A percentile compares a stretch with the other conserved stretches of the same genome.
Evolutionary conservation across 441 rosid genomes (phyloP).

Genomic region (Capsella rubella): DNA sequence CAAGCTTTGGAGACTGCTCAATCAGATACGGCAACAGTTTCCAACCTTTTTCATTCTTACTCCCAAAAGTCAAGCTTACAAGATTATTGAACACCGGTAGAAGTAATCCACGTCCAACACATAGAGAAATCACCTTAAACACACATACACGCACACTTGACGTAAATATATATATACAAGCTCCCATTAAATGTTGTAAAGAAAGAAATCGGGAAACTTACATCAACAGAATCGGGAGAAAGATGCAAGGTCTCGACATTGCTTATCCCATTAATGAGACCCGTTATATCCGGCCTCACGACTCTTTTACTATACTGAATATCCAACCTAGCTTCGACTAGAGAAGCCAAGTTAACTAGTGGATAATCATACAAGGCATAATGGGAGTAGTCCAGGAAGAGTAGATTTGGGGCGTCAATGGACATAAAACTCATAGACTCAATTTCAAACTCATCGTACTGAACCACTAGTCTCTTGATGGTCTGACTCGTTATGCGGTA

Average conservation of each 20-base stretch:
- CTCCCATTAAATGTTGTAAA: neutral
- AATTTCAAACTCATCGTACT: no score
- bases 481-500: no score
- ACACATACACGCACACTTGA: neutral
- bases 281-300: neutral
- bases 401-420: no score
- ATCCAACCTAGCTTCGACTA: slow-evolving; percentile 25
- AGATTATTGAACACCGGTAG: slow-evolving; percentile 24
- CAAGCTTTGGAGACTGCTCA: slow-evolving; percentile 24
- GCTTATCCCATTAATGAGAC: slow-evolving; percentile 9
- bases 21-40: slow-evolving; percentile 5
- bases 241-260: neutral
- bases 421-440: no score
- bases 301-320: neutral
- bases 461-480: no score
- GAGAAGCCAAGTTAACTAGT: neutral
- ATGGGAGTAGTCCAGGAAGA: no score
- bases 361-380: no score
- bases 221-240: neutral
- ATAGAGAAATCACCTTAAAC: neutral
- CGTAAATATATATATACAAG: neutral
- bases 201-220: neutral
- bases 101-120: neutral
- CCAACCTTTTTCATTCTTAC: neutral
- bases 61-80: neutral